Evolutionary conservation across 2,329 filamentous ascomycete species (phyloP).

Genomic region (Juglanconis sp.): DNA sequence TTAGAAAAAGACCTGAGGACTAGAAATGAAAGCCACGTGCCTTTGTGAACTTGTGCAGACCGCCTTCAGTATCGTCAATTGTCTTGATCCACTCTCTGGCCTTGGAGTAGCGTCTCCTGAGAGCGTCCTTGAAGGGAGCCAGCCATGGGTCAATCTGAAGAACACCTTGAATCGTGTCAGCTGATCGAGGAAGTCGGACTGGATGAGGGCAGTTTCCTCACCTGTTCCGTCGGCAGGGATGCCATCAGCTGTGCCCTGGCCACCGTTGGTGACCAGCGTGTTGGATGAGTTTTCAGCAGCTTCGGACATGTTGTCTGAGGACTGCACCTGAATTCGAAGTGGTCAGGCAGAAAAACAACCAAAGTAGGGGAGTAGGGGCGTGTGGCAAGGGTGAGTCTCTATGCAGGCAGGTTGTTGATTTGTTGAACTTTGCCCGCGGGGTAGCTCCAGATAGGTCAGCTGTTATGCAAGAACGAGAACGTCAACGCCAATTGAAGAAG

Average conservation of each 20-base stretch:
- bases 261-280: slow-evolving; percentile 35
- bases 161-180: slow-evolving; percentile 59
- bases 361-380: background rate
- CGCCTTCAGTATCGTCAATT: slow-evolving; percentile 80
- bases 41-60: slow-evolving; percentile 85
- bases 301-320: slow-evolving; percentile 31
- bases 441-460: background rate
- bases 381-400: background rate
- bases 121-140: slow-evolving; percentile 73
- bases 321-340: background rate
- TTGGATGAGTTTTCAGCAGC: slow-evolving; percentile 42
- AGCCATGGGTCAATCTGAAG: slow-evolving; percentile 86
- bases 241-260: slow-evolving; percentile 39
- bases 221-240: slow-evolving; percentile 70
- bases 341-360: background rate
- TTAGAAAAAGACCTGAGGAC: slow-evolving; percentile 6
- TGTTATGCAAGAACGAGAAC: background rate
- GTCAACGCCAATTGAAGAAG: too few species aligned
- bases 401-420: too few species aligned
- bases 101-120: slow-evolving; percentile 74
- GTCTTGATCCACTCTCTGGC: slow-evolving; percentile 83
- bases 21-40: slow-evolving; percentile 41
- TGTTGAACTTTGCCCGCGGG: background rate
- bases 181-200: background rate
- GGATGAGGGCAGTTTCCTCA: slow-evolving; percentile 34